Base-by-base conservation (phyloP, 345 rosid genomes). In the Lenwebbia sp. region DNA sequence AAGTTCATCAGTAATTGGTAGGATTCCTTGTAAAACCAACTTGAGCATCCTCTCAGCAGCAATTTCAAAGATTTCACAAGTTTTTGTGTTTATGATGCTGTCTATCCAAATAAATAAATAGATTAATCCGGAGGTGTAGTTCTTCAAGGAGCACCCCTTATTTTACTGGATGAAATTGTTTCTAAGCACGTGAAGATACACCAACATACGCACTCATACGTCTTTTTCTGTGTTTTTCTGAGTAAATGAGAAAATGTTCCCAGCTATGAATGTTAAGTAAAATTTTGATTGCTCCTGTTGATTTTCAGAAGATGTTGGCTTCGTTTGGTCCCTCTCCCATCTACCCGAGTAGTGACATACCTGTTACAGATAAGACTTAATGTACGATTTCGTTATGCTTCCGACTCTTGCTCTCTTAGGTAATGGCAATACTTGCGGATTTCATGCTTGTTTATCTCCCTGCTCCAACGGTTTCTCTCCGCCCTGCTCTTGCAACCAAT, bases 361-460 rank as follows among this genome's bases (percentile, higher is more conserved):
- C 81, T 21, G 25, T 70, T 37, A 70, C 81, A 70, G 47, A 37
- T 37, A 4, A 37, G 47, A 70, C 81, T 70, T 19, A 37, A 70
- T 70, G 47, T 70, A 37, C 3, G 1, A 70, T 70, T 70, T 70
- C 26, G 47, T 70, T 33, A 70, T 70, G 84, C 84, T 53, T 50
- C 41, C 1, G 0, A 83, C 62, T 84, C 41, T 54, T 54, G 85
- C 54, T 85, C 52, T 58, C 76, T 85, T 84, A 95, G 98, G 92
- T 93, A 53, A 95, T 95, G 98, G 98, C 98, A 51, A 87, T 94
- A 88, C 87, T 93, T 81, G 98, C 98, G 85, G 96, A 95, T 92
- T 95, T 95, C 90, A 95, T 95, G 98, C 96, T 95, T 41, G 98
- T 95, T 55, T 95, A 91, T 88, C 95, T 95, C 86, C 96, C 95